Base-by-base conservation (phyloP, 805 yeast genomes). In the Hanseniaspora occidentalis region DNA sequence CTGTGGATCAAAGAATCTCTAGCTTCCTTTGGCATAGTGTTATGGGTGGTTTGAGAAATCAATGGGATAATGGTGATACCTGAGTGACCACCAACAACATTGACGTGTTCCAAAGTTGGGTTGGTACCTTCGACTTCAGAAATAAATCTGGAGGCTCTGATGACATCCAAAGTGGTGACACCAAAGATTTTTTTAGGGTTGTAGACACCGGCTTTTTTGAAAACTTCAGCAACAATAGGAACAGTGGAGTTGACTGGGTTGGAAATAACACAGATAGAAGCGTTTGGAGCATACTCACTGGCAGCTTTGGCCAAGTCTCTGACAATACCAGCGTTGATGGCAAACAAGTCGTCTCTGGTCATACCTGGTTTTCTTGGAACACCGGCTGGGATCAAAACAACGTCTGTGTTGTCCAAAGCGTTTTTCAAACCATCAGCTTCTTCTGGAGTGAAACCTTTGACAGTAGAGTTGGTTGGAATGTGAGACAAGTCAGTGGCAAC, bases 281-380 rank as follows among this genome's bases (percentile, higher is more conserved):
- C 96, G 53, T 83, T 73, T 59, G 96, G 96, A 50, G 83, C 73
- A 63, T 70, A 60, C 50, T 81, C 84, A 46, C 94, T 95, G 53
- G 75, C 75, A 41, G 86, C 82, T 65, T 79, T 71, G 60, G 95
- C 95, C 64, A 88, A 73, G 65, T 84, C 95, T 62, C 92, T 79
- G 48, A 88, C 96, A 63, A 88, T 88, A 39, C 94, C 80, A 40
- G 96, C 96, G 60, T 88, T 88, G 70, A 94, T 88, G 72, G 84
- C 80, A 79, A 88, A 88, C 56, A 88, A 72, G 62, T 88, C 96
- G 63, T 88, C 96, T 73, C 96, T 83, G 58, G 96, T 84, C 96
- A 88, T 88, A 65, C 96, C 96, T 52, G 96, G 96, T 71, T 86
- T 88, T 77, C 94, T 84, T 71, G 94, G 96, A 44, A 88, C 94